Evolutionary conservation across 129 eudicot species (phyloP).

Genomic region (Heracleum sosnowskyi): DNA sequence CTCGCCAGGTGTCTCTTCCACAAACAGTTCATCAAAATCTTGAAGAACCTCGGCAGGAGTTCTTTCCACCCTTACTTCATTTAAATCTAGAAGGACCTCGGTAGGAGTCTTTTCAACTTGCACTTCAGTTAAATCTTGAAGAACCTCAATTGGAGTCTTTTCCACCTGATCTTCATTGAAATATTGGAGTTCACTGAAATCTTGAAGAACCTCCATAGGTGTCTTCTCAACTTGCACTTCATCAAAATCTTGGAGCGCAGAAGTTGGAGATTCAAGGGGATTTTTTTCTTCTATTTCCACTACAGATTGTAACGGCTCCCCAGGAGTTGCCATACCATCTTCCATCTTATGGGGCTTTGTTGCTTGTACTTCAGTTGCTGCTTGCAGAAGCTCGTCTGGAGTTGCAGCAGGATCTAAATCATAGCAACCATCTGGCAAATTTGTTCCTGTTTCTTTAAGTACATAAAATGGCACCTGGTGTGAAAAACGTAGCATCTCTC

Average conservation of each 20-base stretch:
- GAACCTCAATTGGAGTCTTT: conserved; percentile 2
- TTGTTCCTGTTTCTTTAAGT: conserved; percentile 44
- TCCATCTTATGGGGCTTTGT: conserved; percentile 19
- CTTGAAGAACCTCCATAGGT: conserved; percentile 9
- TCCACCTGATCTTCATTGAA: not conserved
- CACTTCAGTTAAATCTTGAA: conserved; percentile 6
- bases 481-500: conserved; percentile 87
- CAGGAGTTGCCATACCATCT: not conserved
- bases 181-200: not conserved
- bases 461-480: conserved; percentile 87
- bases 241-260: not conserved
- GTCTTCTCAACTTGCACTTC: conserved; percentile 1
- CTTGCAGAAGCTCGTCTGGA: conserved; percentile 75
- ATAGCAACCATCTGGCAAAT: conserved; percentile 95
- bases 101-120: not conserved
- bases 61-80: conserved; percentile 4
- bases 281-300: conserved; percentile 10
- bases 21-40: conserved; percentile 1
- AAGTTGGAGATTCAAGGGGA: not conserved
- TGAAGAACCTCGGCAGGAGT: conserved; percentile 3
- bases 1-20: not conserved
- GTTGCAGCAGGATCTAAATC: conserved; percentile 97
- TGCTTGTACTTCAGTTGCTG: conserved; percentile 19
- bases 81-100: conserved; percentile 1
- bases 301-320: conserved; percentile 11